Percentiles rank a stretch among this genome's conserved stretches.
Evolutionary conservation across 768 basidiomycete genomes (phyloP).

Genomic region (Agrocybe chaxingu): DNA sequence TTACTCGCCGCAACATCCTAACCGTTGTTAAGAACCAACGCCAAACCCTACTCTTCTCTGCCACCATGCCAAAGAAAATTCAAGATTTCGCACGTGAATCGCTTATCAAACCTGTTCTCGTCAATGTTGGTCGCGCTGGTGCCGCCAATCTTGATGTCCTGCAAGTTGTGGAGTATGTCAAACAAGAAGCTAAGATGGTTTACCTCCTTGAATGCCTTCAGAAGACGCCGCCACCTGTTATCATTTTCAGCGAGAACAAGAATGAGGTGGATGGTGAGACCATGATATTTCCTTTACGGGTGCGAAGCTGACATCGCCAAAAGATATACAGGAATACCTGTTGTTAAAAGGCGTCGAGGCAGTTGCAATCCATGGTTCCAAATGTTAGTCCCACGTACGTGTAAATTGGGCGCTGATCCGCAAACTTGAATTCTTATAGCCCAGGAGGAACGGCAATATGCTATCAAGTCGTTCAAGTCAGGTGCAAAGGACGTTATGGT

Average conservation of each 20-base stretch:
- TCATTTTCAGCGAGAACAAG: conserved; percentile 98
- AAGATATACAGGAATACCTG: conserved; percentile 98
- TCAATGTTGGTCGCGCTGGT: conserved; percentile 97
- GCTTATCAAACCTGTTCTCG: conserved; percentile 89
- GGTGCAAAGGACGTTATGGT: conserved; percentile 99
- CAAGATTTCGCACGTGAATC: conserved; percentile 98
- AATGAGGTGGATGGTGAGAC: conserved; percentile 96
- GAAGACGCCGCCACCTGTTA: conserved; percentile 97
- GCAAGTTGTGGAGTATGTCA: conserved; percentile 97
- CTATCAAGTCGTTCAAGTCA: conserved; percentile 96
- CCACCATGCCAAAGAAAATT: conserved; percentile 98
- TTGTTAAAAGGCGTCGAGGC: conserved; percentile 97
- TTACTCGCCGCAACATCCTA: conserved; percentile 2
- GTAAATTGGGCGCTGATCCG: not conserved
- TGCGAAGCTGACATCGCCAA: not conserved
- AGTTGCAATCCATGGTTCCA: conserved; percentile 97
- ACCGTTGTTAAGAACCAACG: conserved; percentile 72
- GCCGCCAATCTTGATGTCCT: conserved; percentile 96
- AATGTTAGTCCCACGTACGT: conserved; percentile 53
- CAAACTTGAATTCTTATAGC: conserved; percentile 40
- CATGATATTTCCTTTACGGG: not conserved
- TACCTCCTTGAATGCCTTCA: conserved; percentile 96
- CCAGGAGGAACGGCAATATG: conserved; percentile 98
- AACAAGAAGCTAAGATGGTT: conserved; percentile 99
- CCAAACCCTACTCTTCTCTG: conserved; percentile 95